Conservation (phyloP, 192 early-diverging fungal genomes). For the Kickxella alabastrina region DNA sequence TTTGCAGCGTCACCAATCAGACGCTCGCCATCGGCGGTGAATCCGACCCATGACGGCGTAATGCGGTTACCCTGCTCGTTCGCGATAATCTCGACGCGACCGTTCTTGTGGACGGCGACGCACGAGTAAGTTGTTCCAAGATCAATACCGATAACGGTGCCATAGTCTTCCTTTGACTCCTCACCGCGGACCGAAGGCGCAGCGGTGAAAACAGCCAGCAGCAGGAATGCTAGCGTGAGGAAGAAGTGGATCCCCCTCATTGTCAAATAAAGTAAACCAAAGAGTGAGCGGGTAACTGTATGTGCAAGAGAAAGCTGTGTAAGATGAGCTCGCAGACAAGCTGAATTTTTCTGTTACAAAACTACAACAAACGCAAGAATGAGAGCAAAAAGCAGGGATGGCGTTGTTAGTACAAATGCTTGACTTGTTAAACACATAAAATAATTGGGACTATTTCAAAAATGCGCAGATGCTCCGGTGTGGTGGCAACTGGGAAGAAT, state of each 20-base stretch:
- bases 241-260: conserved; percentile 46
- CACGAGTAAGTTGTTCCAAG: conserved; percentile 93
- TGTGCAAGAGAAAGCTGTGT: too few species aligned
- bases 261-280: too few species aligned
- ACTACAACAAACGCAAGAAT: background rate
- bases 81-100: conserved; percentile 95
- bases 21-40: conserved; percentile 81
- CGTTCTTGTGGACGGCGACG: conserved; percentile 91
- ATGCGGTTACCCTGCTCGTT: conserved; percentile 96
- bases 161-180: conserved; percentile 45
- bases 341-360: background rate
- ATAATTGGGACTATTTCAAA: background rate
- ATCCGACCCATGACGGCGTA: conserved; percentile 91
- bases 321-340: background rate
- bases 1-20: conserved; percentile 92
- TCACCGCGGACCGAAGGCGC: conserved; percentile 40
- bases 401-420: too few species aligned
- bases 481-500: too few species aligned
- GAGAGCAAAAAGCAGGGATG: too few species aligned
- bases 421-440: background rate
- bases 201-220: conserved; percentile 40
- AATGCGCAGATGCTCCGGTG: background rate
- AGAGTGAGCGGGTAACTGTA: too few species aligned
- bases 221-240: conserved; percentile 41
- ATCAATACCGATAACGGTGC: conserved; percentile 84